These are phyloP conservation scores for Begonia fuchsioides DNA, from an alignment of 306 rosid genomes.

Conservation along the genomic window DNA sequence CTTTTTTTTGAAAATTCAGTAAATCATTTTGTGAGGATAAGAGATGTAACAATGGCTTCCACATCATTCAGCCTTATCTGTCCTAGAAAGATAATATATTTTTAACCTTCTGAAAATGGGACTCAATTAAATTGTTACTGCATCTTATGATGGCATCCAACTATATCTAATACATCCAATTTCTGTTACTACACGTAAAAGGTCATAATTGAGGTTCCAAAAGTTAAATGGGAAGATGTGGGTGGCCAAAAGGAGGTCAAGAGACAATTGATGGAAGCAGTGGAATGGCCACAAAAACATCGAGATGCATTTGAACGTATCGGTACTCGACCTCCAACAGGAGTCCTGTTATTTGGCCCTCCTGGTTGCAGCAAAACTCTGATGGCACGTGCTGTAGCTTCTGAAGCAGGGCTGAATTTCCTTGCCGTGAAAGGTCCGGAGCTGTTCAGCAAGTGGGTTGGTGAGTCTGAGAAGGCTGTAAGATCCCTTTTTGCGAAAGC, in stretches of 20 bases:
- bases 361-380: conserved; percentile 98
- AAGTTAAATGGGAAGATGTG: conserved; percentile 87
- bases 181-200: conserved; percentile 15
- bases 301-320: conserved; percentile 68
- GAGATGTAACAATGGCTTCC: no score
- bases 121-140: no score
- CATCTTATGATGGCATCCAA: no score
- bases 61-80: no score
- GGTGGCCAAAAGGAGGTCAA: conserved; percentile 92
- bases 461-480: conserved; percentile 97
- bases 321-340: conserved; percentile 77
- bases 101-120: no score
- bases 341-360: conserved; percentile 78
- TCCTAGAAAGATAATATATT: no score
- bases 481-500: conserved; percentile 80
- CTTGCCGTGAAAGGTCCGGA: conserved; percentile 96
- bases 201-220: conserved; percentile 90
- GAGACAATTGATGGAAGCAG: conserved; percentile 74
- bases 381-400: conserved; percentile 93
- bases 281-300: conserved; percentile 89
- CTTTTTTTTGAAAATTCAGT: no score
- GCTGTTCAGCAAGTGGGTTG: conserved; percentile 98
- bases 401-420: conserved; percentile 76
- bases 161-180: not conserved
- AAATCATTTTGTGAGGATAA: no score